Percentiles rank a stretch among this genome's conserved stretches.
phyloP scores from a whole-genome alignment of 2,329 filamentous ascomycete genomes.

The Aspergillus bombycis region DNA sequence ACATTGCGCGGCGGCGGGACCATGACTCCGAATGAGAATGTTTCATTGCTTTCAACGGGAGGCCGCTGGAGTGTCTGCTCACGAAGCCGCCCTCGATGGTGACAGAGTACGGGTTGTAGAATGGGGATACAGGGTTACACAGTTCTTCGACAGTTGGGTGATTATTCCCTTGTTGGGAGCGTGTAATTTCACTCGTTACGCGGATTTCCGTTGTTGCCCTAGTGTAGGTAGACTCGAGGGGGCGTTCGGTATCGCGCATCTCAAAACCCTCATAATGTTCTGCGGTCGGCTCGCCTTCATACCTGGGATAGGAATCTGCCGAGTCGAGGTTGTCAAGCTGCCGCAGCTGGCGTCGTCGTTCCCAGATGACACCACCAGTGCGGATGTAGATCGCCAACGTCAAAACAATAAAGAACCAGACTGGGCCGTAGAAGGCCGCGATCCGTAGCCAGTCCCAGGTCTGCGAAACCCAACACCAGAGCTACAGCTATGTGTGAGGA shows the following conservation, averaged over 20 bases:
- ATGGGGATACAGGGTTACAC: slow-evolving; percentile 13
- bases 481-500: slow-evolving; percentile 34
- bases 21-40: slow-evolving; percentile 10
- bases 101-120: slow-evolving; percentile 36
- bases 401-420: slow-evolving; percentile 46
- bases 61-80: not conserved
- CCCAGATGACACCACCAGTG: slow-evolving; percentile 42
- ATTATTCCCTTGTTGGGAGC: slow-evolving; percentile 7
- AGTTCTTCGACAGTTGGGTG: slow-evolving; percentile 4
- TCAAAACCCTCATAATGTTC: not conserved
- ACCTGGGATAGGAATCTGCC: not conserved
- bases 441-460: slow-evolving; percentile 74
- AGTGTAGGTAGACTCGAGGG: slow-evolving; percentile 44
- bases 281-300: not conserved
- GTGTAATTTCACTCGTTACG: slow-evolving; percentile 58
- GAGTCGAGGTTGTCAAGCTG: slow-evolving; percentile 55
- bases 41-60: slow-evolving; percentile 13
- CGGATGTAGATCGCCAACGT: slow-evolving; percentile 46
- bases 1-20: slow-evolving; percentile 20
- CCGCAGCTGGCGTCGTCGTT: slow-evolving; percentile 65
- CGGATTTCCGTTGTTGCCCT: slow-evolving; percentile 69
- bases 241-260: slow-evolving; percentile 49
- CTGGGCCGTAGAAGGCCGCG: slow-evolving; percentile 67
- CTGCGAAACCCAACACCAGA: slow-evolving; percentile 79
- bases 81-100: slow-evolving; percentile 32